Percentiles rank a stretch among this genome's conserved stretches.
Conservation (phyloP, 2,329 filamentous ascomycete species). For the Fusarium beomiforme region DNA sequence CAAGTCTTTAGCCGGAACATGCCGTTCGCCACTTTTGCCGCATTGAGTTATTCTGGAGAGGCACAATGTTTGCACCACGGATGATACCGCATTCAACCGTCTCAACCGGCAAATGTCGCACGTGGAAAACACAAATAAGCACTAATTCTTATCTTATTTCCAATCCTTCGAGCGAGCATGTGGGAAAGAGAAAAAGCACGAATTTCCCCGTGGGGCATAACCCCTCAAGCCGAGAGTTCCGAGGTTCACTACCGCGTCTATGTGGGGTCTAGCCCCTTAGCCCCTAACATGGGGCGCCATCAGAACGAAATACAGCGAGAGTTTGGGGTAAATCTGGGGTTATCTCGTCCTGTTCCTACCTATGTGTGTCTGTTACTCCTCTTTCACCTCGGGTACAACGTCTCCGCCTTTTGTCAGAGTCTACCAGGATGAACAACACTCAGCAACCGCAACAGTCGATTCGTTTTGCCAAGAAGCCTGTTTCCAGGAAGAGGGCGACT, state of each 20-base stretch:
- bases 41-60: too few species aligned
- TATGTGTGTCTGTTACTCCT: not conserved
- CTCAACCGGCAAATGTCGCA: not conserved
- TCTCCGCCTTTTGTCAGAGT: not conserved
- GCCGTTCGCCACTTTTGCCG: not conserved
- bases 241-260: conserved; percentile 5
- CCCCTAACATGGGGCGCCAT: not conserved
- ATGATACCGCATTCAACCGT: not conserved
- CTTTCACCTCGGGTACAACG: conserved; percentile 18
- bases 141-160: not conserved
- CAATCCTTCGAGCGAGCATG: not conserved
- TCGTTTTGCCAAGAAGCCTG: conserved; percentile 34
- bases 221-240: conserved; percentile 10
- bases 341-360: not conserved
- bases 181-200: not conserved
- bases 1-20: not conserved
- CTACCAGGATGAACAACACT: conserved; percentile 26
- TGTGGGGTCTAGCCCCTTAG: not conserved
- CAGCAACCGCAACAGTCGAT: conserved; percentile 19
- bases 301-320: not conserved
- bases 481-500: conserved; percentile 33
- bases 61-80: not conserved
- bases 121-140: fast-evolving
- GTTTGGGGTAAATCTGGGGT: conserved; percentile 30
- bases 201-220: not conserved